Evolutionary conservation across 2,329 filamentous ascomycete species (phyloP).

Genomic region (Didymella lethalis): DNA sequence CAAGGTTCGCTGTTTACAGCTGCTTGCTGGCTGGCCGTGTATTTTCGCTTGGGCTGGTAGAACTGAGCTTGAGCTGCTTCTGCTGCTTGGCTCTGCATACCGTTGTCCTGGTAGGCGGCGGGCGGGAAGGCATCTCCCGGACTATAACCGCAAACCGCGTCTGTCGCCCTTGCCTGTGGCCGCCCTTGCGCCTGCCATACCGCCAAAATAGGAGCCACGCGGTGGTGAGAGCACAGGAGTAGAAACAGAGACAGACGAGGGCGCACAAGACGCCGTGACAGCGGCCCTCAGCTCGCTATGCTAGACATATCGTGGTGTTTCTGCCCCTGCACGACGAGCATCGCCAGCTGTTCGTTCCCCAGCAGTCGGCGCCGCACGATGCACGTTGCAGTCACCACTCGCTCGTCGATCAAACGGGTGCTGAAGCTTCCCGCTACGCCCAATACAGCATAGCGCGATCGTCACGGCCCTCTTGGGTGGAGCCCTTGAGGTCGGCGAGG

Average conservation of each 20-base stretch:
- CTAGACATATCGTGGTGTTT: slow-evolving; percentile 22
- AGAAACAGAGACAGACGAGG: background rate
- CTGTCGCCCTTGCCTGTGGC: slow-evolving; percentile 22
- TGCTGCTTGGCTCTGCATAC: slow-evolving; percentile 17
- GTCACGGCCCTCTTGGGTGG: slow-evolving; percentile 37
- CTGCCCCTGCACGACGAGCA: slow-evolving; percentile 13
- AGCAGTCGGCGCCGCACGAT: slow-evolving; percentile 38
- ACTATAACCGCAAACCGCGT: slow-evolving; percentile 20
- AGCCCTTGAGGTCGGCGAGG: slow-evolving; percentile 49
- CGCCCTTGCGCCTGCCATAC: slow-evolving; percentile 16
- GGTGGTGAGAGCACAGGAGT: slow-evolving; percentile 3
- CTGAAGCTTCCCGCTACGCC: slow-evolving; percentile 44
- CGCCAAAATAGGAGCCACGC: slow-evolving; percentile 23
- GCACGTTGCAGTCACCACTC: slow-evolving; percentile 43
- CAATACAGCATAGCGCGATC: slow-evolving; percentile 38
- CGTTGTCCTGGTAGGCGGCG: slow-evolving; percentile 31
- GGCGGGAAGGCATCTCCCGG: slow-evolving; percentile 26
- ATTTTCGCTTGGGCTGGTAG: slow-evolving; percentile 4
- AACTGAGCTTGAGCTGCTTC: slow-evolving; percentile 2
- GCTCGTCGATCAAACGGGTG: slow-evolving; percentile 51
- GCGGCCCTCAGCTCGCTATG: slow-evolving; percentile 20
- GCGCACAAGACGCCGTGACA: slow-evolving; percentile 15
- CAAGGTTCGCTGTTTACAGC: slow-evolving; percentile 4
- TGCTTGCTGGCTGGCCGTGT: background rate
- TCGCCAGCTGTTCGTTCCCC: slow-evolving; percentile 20